Base-by-base conservation (phyloP, 2,329 filamentous ascomycete genomes). In the Aspergillus fumigatiaffinis region DNA sequence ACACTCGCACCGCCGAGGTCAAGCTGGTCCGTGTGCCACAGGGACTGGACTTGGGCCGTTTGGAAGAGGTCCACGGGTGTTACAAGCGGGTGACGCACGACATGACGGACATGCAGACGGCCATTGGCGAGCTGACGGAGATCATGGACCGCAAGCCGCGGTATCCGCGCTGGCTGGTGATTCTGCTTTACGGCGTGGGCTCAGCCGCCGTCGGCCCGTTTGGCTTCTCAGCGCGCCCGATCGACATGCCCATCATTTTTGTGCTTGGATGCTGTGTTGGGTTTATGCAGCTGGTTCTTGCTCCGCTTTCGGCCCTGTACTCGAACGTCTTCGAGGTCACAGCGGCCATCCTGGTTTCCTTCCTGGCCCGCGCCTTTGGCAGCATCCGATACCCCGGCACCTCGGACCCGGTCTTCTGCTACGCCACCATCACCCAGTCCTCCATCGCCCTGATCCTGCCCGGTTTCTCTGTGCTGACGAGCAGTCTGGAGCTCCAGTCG, bases 181-280 rank as follows among this genome's bases (percentile, higher is more conserved):
- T 94, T 1, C 72, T 85, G 1, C 73, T 92, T 35, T 92, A 89
- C 61, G 90, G 90, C 0, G 73, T 91, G 2, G 90, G 90, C 3
- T 90, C 88, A 12, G 87, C 85, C 0, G 83, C 80, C 4, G 90
- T 93, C 1, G 89, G 88, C 0, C 90, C 90, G 0, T 93, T 93
- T 66, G 87, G 88, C 3, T 94, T 93, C 67, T 79, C 85, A 56
- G 89, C 87, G 3, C 84, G 89, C 2, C 84, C 87, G 44, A 87
- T 92, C 50, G 68, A 70, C 51, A 64, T 70, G 21, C 68, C 68
- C 4, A 65, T 70, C 14, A 70, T 70, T 21, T 93, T 93, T 69
- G 53, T 90, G 0, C 80, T 94, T 0, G 91, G 91, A 3, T 87
- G 83, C 64, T 76, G 92, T 25, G 80, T 94, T 1, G 90, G 90